Evolutionary conservation across 495 filamentous ascomycete genomes (phyloP), one percentile per base, ranked within the genome.

Genomic region (Aspergillus avenaceus): DNA sequence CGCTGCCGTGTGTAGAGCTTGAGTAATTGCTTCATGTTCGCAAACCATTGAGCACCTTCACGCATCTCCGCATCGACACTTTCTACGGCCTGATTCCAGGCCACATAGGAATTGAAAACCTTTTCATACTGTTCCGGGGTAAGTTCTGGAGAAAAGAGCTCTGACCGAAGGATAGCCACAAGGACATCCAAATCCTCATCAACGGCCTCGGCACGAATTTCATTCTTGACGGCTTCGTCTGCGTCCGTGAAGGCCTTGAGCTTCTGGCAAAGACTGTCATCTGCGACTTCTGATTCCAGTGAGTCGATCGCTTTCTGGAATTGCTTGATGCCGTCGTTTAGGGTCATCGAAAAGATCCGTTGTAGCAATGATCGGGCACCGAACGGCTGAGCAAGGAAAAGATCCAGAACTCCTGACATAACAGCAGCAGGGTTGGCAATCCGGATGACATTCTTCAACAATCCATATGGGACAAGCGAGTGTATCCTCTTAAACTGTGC

Each of bases 401-500:
- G 76, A 64, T 98, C 95, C 18, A 98, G 76, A 34, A 97, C 83
- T 22, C 87, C 85, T 6, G 81, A 83, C 95, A 98, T 97, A 55
- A 98, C 93, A 3, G 87, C 87, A 2, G 95, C 92, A 9, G 93
- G 93, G 56, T 98, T 98, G 27, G 93, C 90, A 56, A 97, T 87
- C 29, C 91, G 83, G 53, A 98, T 97, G 41, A 95, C 88, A 63
- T 97, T 96, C 72, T 98, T 98, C 65, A 98, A 72, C 49, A 96
- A 69, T 0, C 83, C 87, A 62, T 98, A 98, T 0, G 93, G 93
- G 26, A 97, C 85, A 41, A 97, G 77, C 0, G 90, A 93, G 60
- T 98, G 93, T 28, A 97, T 96, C 50, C 84, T 79, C 69, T 92
- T 97, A 2, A 85, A 84, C 62, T 97, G 95, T 3, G 91, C 91